Evolutionary conservation across 2,329 filamentous ascomycete species (phyloP), one percentile per base, ranked within the genome.

Genomic region (Xylaria sp.): DNA sequence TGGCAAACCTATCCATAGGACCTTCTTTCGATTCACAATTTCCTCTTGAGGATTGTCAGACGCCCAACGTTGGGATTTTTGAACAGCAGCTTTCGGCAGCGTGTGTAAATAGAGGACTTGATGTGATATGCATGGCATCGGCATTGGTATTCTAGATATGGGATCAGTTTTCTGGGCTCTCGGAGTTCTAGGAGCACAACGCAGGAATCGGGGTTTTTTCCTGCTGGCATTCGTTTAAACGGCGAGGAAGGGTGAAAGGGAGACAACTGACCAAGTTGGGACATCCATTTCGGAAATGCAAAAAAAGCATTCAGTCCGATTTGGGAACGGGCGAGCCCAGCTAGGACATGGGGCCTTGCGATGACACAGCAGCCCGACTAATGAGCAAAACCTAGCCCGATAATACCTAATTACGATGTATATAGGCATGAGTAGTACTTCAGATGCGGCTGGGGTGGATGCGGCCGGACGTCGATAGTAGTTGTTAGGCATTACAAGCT

Each of bases 91-190:
- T 75, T 74, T 70, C 64, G 68, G 73, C 73, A 74, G 74, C 73
- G 69, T 75, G 74, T 81, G 78, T 81, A 81, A 76, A 81, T 81
- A 81, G 74, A 80, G 75, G 74, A 75, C 75, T 78, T 79, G 75
- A 79, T 79, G 77, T 81, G 77, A 78, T 78, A 79, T 79, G 77
- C 77, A 79, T 74, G 76, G 79, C 77, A 80, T 79, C 70, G 77
- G 77, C 76, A 79, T 78, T 78, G 74, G 76, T 76, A 79, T 79
- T 76, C 74, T 80, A 80, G 77, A 80, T 75, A 72, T 74, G 72
- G 74, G 76, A 75, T 70, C 71, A 69, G 67, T 73, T 73, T 76
- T 72, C 69, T 72, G 71, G 75, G 74, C 75, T 73, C 75, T 72
- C 67, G 79, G 80, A 80, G 80, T 82, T 81, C 71, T 74, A 69